Evolutionary conservation across 1,284 basidiomycete species (phyloP).

Genomic region (Ustilago bromivora): DNA sequence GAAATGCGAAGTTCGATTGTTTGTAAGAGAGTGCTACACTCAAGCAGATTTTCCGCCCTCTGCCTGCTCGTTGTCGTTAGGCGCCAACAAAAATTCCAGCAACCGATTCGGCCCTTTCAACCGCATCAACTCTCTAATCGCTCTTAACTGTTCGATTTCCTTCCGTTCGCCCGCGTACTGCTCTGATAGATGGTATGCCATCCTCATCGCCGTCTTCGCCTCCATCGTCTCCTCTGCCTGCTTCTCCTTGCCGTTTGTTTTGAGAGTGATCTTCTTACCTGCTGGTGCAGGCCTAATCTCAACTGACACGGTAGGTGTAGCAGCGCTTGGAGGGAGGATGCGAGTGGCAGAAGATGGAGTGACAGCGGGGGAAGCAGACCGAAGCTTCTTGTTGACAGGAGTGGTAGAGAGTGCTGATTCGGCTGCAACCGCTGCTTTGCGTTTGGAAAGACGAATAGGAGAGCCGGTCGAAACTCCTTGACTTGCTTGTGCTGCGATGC

Average conservation of each 20-base stretch:
- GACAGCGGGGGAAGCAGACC: constrained; percentile 20
- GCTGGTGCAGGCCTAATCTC: constrained; percentile 9
- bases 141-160: constrained; percentile 59
- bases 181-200: constrained; percentile 28
- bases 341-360: constrained; percentile 6
- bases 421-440: constrained; percentile 49
- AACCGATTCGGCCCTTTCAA: constrained; percentile 40
- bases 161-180: constrained; percentile 34
- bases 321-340: background rate
- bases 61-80: constrained; percentile 15
- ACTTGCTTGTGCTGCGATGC: constrained; percentile 32
- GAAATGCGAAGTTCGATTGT: constrained; percentile 2
- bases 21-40: no score
- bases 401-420: constrained; percentile 35
- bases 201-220: constrained; percentile 16
- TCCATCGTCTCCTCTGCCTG: background rate
- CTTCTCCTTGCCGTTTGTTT: constrained; percentile 10
- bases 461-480: constrained; percentile 29
- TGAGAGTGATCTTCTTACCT: constrained; percentile 22
- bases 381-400: constrained; percentile 30
- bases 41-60: no score
- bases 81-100: constrained; percentile 48
- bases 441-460: constrained; percentile 37
- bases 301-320: constrained; percentile 2
- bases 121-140: constrained; percentile 49